Evolutionary conservation across 768 basidiomycete genomes (phyloP), one percentile per base, ranked within the genome.

Genomic region (Termitomyces sp.): DNA sequence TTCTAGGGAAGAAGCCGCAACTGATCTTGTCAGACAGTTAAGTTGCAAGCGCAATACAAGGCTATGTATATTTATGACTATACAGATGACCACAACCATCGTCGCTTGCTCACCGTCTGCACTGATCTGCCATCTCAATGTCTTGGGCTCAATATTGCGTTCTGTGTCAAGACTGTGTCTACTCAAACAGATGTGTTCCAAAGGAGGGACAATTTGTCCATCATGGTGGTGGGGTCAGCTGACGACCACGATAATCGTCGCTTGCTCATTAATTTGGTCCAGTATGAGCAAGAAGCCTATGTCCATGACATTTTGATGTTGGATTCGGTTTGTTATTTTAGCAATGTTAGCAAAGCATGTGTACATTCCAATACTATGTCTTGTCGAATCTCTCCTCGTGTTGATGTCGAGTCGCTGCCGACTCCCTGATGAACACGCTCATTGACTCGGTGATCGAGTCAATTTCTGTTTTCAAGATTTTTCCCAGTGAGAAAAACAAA

Each of bases 21-120:
- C 36, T 54, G 43, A 44, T 45, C 18, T 54, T 20, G 53, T 32
- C 33, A 32, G 18, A 10, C 16, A 18, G 36, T 18, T 2, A 38
- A 10, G 9, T 38, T 38, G 16, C 36, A 38, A 38, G 36, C 18
- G 4, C 35, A 36, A 36, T 36, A 36, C 13, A 13, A 36, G 33
- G 35, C 13, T 13, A 14, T 36, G 35, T 36, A 36, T 36, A 14
- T 36, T 36, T 36, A 36, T 5, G 13, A 14, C 35, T 36, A 36
- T 36, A 36, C 35, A 26, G 26, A 36, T 32, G 35, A 64, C 74
- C 9, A 71, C 67, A 57, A 82, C 80, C 2, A 61, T 78, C 51
- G 61, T 79, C 49, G 60, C 77, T 18, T 71, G 74, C 20, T 72
- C 74, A 10, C 66, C 77, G 1, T 46, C 71, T 3, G 58, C 63